Evolutionary conservation across 257 asterid genomes (phyloP), one percentile per base, ranked within the genome.

Genomic region (Fraxinus anomala): DNA sequence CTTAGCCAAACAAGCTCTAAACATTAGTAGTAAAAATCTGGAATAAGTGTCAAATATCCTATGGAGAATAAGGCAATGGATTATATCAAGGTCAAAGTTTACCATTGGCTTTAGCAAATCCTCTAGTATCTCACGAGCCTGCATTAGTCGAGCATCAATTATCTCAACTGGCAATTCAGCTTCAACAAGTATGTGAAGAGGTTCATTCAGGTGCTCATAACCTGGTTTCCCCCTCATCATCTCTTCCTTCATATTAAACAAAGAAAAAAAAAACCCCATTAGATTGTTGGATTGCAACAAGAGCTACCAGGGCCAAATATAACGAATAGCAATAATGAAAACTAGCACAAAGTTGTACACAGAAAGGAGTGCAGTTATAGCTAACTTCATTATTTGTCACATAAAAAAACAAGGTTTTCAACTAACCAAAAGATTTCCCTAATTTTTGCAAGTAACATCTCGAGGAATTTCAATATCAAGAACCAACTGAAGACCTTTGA

Each of bases 201-300:
- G 97, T 80, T 96, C 99, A 49, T 92, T 92, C 80, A 96, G 89
- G 84, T 96, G 99, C 80, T 96, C 99, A 54, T 89, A 96, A 79
- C 99, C 99, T 7, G 98, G 96, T 83, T 93, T 96, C 66, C 99
- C 99, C 76, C 99, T 91, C 99, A 96, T 91, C 94, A 94, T 85
- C 86, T 96, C 99, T 89, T 96, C 99, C 99, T 96, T 79, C 77
- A 87, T 77, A 87, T 80, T 77, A 77, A 51, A 77, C 26, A 49
- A 33, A 39, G 2, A 0, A 8, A 3, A 23, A 23, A 26, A 9
- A 12, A 97, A 34, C 70, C 63, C 63, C 54, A 42, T 67, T 79
- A 74, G 13, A 54, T 47, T 61, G 73, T 70, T 30, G 65, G 26
- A 37, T 74, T 67, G 73, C 61, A 44, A 16, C 67, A 21, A 19